These are phyloP conservation scores for Yarrowia alimentaria DNA, from an alignment of 805 yeast species.

Conservation along the genomic window DNA sequence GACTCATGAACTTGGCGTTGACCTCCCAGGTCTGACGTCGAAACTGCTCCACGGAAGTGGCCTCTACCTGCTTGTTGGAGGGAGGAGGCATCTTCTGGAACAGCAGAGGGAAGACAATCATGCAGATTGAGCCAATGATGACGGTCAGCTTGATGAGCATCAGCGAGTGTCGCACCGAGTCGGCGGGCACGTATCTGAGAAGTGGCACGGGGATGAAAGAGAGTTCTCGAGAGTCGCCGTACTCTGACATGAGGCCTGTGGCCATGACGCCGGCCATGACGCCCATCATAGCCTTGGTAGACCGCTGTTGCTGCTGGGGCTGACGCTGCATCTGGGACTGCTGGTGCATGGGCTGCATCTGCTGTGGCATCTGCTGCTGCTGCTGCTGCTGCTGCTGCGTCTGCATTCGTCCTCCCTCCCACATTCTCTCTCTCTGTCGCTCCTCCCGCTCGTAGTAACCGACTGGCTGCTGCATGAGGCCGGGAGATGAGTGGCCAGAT, in stretches of 20 bases:
- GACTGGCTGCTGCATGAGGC: constrained; percentile 21
- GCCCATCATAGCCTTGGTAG: constrained; percentile 39
- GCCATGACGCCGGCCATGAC: constrained; percentile 43
- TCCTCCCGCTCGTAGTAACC: constrained; percentile 28
- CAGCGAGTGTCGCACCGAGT: constrained; percentile 23
- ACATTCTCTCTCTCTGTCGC: no score
- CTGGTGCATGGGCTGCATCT: constrained; percentile 20
- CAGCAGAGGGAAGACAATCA: constrained; percentile 36
- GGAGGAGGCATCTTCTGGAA: constrained; percentile 27
- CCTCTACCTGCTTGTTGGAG: constrained; percentile 26
- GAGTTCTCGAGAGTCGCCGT: constrained; percentile 36
- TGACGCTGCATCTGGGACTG: constrained; percentile 21
- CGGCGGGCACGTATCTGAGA: constrained; percentile 24
- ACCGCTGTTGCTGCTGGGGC: constrained; percentile 11
- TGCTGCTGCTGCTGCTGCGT: constrained; percentile 7
- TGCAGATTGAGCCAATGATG: constrained; percentile 36
- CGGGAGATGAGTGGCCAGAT: constrained; percentile 8
- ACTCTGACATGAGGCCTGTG: constrained; percentile 35
- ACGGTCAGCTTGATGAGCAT: constrained; percentile 34
- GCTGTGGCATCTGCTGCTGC: constrained; percentile 19
- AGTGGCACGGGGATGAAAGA: constrained; percentile 37
- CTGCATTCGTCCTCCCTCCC: no score
- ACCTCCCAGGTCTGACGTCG: constrained; percentile 34
- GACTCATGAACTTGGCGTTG: constrained; percentile 32
- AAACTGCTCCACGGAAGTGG: constrained; percentile 12